Evolutionary conservation across 768 basidiomycete genomes (phyloP), one percentile per base, ranked within the genome.

Genomic region (Paxillus ammoniavirescens): DNA sequence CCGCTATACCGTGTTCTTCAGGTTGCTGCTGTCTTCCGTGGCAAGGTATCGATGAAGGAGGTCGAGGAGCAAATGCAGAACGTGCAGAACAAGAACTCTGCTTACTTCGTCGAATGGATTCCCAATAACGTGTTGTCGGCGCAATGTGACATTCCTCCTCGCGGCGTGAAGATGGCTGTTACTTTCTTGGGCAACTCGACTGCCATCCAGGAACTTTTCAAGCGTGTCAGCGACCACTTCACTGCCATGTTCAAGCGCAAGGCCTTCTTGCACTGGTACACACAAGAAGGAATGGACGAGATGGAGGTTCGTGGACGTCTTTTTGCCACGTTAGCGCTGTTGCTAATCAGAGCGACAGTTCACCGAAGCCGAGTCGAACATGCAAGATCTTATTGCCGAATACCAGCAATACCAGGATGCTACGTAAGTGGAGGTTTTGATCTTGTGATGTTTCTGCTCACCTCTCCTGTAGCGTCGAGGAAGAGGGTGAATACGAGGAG

Each of bases 11-110:
- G 36, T 38, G 17, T 13, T 38, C 13, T 41, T 21, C 45, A 87
- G 86, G 85, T 96, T 59, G 93, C 94, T 28, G 93, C 94, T 59
- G 87, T 94, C 64, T 99, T 97, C 93, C 93, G 97, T 74, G 97
- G 97, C 62, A 95, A 95, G 74, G 94, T 98, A 51, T 92, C 94
- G n/a, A 98, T 98, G 95, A 96, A 96, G 76, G 97, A 99, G 70
- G 93, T 99, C 52, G 97, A 99, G 75, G 97, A 98, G 69, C 92
- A 96, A 67, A 98, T 98, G 93, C 89, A 94, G 74, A 90, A 87
- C 62, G 93, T 98, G 33, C 91, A 95, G 75, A 92, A 83, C 82
- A 97, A 96, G 84, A 97, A 98, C 81, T 90, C 93, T 33, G 88
- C 92, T 5, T 95, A 97, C 81, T 98, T 98, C 65, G 95, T 98